Evolutionary conservation across 2,329 filamentous ascomycete genomes (phyloP), one percentile per base, ranked within the genome.

Genomic region (Taxawa tesnikishii): DNA sequence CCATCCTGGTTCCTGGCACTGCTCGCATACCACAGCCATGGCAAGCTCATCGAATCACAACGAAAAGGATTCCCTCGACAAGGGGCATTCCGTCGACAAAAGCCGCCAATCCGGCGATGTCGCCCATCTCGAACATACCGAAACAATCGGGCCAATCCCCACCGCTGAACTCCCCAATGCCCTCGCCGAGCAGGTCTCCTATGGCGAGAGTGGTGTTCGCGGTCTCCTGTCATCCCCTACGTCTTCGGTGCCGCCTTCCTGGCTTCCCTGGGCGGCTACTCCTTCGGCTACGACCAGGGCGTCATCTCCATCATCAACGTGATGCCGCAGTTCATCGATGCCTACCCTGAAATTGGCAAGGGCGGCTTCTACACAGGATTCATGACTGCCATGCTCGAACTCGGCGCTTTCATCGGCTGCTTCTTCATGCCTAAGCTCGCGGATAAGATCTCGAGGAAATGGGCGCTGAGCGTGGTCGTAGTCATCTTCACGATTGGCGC

Each of bases 381-480:
- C n/a, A 30, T 44, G 19, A 44, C 42, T 10, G 34, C 38, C 3
- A 44, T 44, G 8, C 28, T 43, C n/a, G 38, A 43, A 24, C 37
- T 43, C 11, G 42, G 40, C 10, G 42, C 40, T 2, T 42, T 32
- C 26, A 26, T 38, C 16, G 79, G 79, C 15, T 70, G 75, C 1
- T 54, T 84, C 2, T 60, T 78, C 15, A 79, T 73, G 2, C 75
- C 77, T 1, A 76, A 78, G 43, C 28, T 41, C 13, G 38, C 38
- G 5, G 38, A 43, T 25, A 32, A 34, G 11, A 32, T 40, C 2
- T 33, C 36, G n/a, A 27, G 38, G 18, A 32, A 32, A 14, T 24
- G 27, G 10, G 33, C 33, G 8, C 30, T 35, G 3, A 21, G 38
- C 11, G 36, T 41, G 14, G 40, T 32, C 8, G 36, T 34, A 15